Evolutionary conservation across 1,139 yeast genomes (phyloP).

Genomic region (Candida tropicalis): DNA sequence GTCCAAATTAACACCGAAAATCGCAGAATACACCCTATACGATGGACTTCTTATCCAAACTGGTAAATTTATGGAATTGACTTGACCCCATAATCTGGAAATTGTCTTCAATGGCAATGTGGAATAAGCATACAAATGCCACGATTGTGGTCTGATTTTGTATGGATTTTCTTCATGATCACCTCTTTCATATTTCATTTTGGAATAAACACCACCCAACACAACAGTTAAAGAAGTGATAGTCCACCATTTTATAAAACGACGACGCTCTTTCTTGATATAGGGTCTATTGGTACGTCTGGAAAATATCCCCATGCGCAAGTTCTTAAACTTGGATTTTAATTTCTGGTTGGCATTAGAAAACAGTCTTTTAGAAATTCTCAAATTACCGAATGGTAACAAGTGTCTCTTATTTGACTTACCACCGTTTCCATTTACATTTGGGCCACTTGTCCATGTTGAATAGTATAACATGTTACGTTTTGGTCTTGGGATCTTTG

Average conservation of each 20-base stretch:
- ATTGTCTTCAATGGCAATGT: conserved; percentile 90
- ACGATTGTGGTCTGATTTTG: conserved; percentile 66
- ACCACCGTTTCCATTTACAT: conserved; percentile 16
- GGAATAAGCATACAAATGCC: conserved; percentile 88
- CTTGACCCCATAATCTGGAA: conserved; percentile 92
- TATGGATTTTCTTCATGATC: conserved; percentile 40
- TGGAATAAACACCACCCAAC: conserved; percentile 65
- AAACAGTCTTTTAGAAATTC: conserved; percentile 35
- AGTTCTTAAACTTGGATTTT: conserved; percentile 36
- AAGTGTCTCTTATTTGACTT: conserved; percentile 4
- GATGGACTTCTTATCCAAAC: conserved; percentile 87
- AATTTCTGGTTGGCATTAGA: conserved; percentile 44
- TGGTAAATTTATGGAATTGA: conserved; percentile 83
- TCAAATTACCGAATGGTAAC: conserved; percentile 12
- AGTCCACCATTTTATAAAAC: conserved; percentile 69
- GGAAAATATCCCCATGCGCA: conserved; percentile 46
- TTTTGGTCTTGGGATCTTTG: conserved; percentile 66
- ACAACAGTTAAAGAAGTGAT: conserved; percentile 65
- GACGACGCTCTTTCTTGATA: conserved; percentile 43
- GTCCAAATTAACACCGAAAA: conserved; percentile 87
- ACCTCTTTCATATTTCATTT: conserved; percentile 45
- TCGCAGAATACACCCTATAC: conserved; percentile 70
- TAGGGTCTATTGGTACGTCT: conserved; percentile 37
- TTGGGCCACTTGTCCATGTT: conserved; percentile 31
- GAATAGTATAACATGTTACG: conserved; percentile 60